Conservation (phyloP, 2,329 filamentous ascomycete genomes). For the Aspergillus clavatus region DNA sequence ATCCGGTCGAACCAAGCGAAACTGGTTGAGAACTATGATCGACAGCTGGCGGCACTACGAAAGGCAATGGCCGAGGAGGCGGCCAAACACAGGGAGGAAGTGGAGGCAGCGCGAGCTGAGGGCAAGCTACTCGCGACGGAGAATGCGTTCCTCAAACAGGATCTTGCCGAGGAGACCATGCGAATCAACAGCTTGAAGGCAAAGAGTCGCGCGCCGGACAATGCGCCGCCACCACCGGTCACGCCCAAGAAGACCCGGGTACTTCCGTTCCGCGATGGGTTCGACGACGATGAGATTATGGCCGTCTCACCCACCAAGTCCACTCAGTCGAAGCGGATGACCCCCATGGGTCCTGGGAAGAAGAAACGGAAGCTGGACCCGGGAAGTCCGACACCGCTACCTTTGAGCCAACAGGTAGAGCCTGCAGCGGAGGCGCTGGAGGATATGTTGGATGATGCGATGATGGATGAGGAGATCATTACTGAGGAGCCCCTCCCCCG, state of each 20-base stretch:
- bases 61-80: slow-evolving; percentile 51
- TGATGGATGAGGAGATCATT: slow-evolving; percentile 14
- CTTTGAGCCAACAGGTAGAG: slow-evolving; percentile 32
- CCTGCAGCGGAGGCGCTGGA: slow-evolving; percentile 23
- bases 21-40: slow-evolving; percentile 50
- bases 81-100: slow-evolving; percentile 50
- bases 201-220: slow-evolving; percentile 34
- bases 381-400: slow-evolving; percentile 50
- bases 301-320: slow-evolving; percentile 53
- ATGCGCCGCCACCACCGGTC: slow-evolving; percentile 37
- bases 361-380: slow-evolving; percentile 51
- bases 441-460: slow-evolving; percentile 19
- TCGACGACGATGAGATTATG: slow-evolving; percentile 58
- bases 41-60: slow-evolving; percentile 49
- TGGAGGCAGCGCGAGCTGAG: slow-evolving; percentile 52
- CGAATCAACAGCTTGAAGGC: slow-evolving; percentile 41
- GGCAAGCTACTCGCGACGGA: slow-evolving; percentile 54
- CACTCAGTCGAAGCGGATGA: slow-evolving; percentile 46
- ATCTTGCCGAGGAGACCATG: slow-evolving; percentile 53
- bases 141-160: slow-evolving; percentile 57
- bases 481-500: slow-evolving; percentile 23
- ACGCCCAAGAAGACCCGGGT: slow-evolving; percentile 50
- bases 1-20: slow-evolving; percentile 55
- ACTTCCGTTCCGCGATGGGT: slow-evolving; percentile 55
- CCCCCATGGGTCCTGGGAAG: slow-evolving; percentile 54